Evolutionary conservation across 352 stramenopile genomes (phyloP).

Genomic region (Globisporangium alternatum): DNA sequence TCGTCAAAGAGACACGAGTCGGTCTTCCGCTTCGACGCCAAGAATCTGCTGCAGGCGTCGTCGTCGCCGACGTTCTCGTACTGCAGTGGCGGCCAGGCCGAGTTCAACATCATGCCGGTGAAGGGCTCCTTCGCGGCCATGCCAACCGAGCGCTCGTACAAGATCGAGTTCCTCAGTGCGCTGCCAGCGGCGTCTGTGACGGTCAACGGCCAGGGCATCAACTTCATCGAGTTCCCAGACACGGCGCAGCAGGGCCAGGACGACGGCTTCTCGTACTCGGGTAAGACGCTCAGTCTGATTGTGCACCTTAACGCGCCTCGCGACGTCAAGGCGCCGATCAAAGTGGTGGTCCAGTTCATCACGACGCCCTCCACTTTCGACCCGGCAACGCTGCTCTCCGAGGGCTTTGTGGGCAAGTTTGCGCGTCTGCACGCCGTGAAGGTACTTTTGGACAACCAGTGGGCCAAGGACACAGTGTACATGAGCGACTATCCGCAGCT

Average conservation of each 20-base stretch:
- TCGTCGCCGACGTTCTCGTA: constrained; percentile 6
- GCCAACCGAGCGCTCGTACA: constrained; percentile 18
- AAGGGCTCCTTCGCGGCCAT: constrained; percentile 20
- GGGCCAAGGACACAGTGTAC: constrained; percentile 24
- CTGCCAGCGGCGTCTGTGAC: constrained; percentile 18
- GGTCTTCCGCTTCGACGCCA: constrained; percentile 16
- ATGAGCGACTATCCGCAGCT: constrained; percentile 29
- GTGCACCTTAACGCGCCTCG: constrained; percentile 17
- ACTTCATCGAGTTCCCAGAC: constrained; percentile 15
- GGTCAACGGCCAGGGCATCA: constrained; percentile 21
- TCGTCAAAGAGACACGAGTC: neutral
- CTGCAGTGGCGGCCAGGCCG: constrained; percentile 11
- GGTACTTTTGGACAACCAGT: constrained; percentile 28
- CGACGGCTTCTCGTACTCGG: constrained; percentile 23
- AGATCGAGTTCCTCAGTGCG: constrained; percentile 23
- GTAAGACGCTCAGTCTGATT: constrained; percentile 22
- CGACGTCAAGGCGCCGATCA: neutral
- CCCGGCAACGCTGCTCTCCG: constrained; percentile 10
- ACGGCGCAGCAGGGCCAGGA: neutral
- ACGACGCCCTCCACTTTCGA: constrained; percentile 6
- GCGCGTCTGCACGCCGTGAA: constrained; percentile 29
- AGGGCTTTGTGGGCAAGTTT: constrained; percentile 26
- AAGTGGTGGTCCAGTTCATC: constrained; percentile 21
- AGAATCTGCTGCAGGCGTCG: neutral
- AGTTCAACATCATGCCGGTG: constrained; percentile 23